Base-by-base conservation (phyloP, 2,329 filamentous ascomycete genomes). In the Dryadomyces sulphureus region DNA sequence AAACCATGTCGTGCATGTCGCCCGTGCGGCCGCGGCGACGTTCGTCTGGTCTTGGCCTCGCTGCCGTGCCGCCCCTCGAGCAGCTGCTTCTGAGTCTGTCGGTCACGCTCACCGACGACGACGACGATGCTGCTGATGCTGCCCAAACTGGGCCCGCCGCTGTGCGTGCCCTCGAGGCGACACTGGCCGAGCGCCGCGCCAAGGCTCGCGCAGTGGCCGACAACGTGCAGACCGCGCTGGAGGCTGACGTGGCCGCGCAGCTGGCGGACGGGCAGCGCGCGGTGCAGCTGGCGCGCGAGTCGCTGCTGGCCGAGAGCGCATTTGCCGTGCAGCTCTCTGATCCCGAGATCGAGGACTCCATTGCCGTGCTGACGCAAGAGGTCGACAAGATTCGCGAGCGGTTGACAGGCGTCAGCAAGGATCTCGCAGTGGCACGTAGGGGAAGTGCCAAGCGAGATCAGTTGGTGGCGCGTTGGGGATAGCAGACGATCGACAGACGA, bases 271-370 rank as follows among this genome's bases (percentile, higher is more conserved):
- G 66, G 0, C 62, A 64, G 17, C 56, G 63, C 3, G 73, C 72
- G 0, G 54, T 76, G 1, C 67, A 71, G 50, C 54, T 72, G 8
- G 56, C 77, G 16, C 60, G 65, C 5, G 72, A 74, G 48, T 73
- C 67, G 36, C 58, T 77, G 1, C 58, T 77, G 2, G 69, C 70
- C 0, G 73, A 78, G 53, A 73, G 66, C 25, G 59, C 65, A 5
- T 75, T 65, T 53, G 62, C 62, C 0, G 64, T 74, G 5, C 62
- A 61, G 38, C 63, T 79, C 6, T 59, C 68, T 6, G 75, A 79
- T 52, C 64, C 68, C 0, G 71, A 74, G 24, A 67, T 75, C 34
- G 68, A 74, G 46, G 62, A 58, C 2, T 69, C 67, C 2, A 67
- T 78, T n/a, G 56, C 57, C 0, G 62, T 72, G 11, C 52, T 75